Evolutionary conservation across 371 early-diverging fungal species (phyloP).

Genomic region (Fennellomyces sp.): DNA sequence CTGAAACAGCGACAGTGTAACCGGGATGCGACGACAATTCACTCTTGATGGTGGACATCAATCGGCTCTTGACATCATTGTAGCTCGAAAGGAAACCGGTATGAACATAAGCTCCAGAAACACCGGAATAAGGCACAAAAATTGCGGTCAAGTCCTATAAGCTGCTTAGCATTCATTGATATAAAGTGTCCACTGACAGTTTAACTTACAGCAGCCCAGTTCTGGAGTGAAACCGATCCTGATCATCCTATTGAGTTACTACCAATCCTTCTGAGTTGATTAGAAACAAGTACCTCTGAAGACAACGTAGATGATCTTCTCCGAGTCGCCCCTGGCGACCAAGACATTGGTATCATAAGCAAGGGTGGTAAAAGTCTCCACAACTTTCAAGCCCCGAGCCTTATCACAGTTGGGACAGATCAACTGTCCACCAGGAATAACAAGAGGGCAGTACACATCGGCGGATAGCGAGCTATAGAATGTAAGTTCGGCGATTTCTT

Average conservation of each 20-base stretch:
- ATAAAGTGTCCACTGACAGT: too few relatives aligned
- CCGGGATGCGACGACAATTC: slow-evolving; percentile 14
- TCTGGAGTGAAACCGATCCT: background rate
- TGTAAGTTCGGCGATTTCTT: slow-evolving; percentile 1
- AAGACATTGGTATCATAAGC: slow-evolving; percentile 16
- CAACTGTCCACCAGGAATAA: slow-evolving; percentile 16
- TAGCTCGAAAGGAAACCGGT: slow-evolving; percentile 14
- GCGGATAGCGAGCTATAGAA: slow-evolving; percentile 13
- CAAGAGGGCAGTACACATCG: slow-evolving; percentile 16
- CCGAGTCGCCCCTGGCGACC: slow-evolving; percentile 14
- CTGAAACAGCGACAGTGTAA: slow-evolving; percentile 21
- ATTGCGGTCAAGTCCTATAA: slow-evolving; percentile 11
- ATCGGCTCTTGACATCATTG: slow-evolving; percentile 6
- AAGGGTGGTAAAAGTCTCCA: slow-evolving; percentile 17
- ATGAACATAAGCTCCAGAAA: slow-evolving; percentile 15
- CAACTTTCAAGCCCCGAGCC: slow-evolving; percentile 3
- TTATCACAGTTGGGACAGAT: slow-evolving; percentile 15
- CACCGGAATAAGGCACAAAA: slow-evolving; percentile 9
- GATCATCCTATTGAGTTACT: too few relatives aligned
- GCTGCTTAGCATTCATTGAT: too few relatives aligned
- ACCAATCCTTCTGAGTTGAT: too few relatives aligned
- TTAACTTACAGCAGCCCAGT: background rate
- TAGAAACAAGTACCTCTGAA: slow-evolving; percentile 20
- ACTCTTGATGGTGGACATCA: background rate
- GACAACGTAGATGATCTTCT: slow-evolving; percentile 25